Conservation (phyloP, 345 rosid species). For the Punica granatum region DNA sequence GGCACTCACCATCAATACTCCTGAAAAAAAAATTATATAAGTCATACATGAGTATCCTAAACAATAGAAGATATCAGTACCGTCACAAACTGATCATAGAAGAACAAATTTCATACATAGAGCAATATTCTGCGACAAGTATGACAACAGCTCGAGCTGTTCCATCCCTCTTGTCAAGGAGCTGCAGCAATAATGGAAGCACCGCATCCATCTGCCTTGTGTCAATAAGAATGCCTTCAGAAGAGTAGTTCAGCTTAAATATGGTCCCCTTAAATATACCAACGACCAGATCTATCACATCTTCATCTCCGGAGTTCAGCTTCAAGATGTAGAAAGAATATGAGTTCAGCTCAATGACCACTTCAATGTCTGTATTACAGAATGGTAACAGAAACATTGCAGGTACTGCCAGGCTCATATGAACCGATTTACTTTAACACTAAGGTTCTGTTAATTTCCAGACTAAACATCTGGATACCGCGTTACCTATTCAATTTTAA, state of each 20-base stretch:
- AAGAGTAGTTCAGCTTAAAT: conserved; percentile 40
- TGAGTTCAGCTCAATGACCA: conserved; percentile 12
- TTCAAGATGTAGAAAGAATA: conserved; percentile 23
- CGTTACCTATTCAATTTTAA: background rate
- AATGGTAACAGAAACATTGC: background rate
- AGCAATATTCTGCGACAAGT: conserved; percentile 73
- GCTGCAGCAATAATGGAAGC: conserved; percentile 52
- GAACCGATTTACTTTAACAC: background rate
- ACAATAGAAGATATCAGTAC: conserved; percentile 2
- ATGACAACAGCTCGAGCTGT: conserved; percentile 63
- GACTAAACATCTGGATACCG: background rate
- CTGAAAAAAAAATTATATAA: conserved; percentile 37
- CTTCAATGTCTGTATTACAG: background rate
- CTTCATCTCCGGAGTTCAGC: conserved; percentile 74
- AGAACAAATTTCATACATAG: conserved; percentile 38
- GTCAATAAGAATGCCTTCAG: conserved; percentile 33
- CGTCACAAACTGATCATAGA: conserved; percentile 2
- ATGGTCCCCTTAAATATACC: conserved; percentile 57
- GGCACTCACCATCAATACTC: conserved; percentile 40
- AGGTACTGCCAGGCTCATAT: background rate
- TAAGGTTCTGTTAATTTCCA: background rate
- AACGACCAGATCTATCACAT: conserved; percentile 48
- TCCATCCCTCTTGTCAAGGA: conserved; percentile 84
- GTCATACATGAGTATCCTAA: conserved; percentile 19
- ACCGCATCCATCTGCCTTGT: conserved; percentile 46